Percentiles rank a stretch among this genome's conserved stretches.
phyloP scores from a whole-genome alignment of 805 yeast genomes.

The Lachancea nothofagi region DNA sequence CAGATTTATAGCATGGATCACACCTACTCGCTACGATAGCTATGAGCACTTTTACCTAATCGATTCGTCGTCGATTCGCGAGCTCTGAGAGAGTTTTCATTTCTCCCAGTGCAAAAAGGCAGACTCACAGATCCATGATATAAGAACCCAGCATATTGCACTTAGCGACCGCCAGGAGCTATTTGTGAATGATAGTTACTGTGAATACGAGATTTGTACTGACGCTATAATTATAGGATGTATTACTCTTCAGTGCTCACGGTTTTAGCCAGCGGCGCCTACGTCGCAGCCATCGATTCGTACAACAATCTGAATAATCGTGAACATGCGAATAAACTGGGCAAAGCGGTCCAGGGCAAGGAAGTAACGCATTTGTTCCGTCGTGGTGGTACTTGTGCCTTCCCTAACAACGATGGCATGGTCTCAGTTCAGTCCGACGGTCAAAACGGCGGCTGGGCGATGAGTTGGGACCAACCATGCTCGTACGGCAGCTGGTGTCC shows the following conservation, averaged over 20 bases:
- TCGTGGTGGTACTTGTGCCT: slow-evolving; percentile 47
- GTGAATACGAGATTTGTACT: background rate
- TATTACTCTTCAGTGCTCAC: background rate
- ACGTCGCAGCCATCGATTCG: slow-evolving; percentile 1
- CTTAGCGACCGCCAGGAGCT: too few species aligned
- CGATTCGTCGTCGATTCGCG: too few species aligned
- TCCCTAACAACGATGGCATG: slow-evolving; percentile 63
- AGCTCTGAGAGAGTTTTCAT: too few species aligned
- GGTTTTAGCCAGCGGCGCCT: slow-evolving; percentile 4
- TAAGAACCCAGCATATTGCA: too few species aligned
- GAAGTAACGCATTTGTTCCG: slow-evolving; percentile 24
- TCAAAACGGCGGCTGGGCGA: slow-evolving; percentile 80
- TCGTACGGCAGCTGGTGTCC: slow-evolving; percentile 80
- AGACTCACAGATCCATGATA: too few species aligned
- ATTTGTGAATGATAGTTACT: too few species aligned
- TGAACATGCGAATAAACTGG: slow-evolving; percentile 17
- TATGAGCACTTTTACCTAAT: too few species aligned
- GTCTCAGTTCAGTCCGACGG: slow-evolving; percentile 59
- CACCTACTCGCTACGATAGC: too few species aligned
- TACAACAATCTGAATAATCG: slow-evolving; percentile 17
- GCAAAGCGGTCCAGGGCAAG: slow-evolving; percentile 27
- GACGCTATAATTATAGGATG: background rate
- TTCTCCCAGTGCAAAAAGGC: too few species aligned
- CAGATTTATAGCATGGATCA: too few species aligned
- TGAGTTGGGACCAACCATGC: slow-evolving; percentile 69